These are phyloP conservation scores for Hibiscus tridactylites DNA, from an alignment of 345 rosid genomes.

Conservation along the genomic window DNA sequence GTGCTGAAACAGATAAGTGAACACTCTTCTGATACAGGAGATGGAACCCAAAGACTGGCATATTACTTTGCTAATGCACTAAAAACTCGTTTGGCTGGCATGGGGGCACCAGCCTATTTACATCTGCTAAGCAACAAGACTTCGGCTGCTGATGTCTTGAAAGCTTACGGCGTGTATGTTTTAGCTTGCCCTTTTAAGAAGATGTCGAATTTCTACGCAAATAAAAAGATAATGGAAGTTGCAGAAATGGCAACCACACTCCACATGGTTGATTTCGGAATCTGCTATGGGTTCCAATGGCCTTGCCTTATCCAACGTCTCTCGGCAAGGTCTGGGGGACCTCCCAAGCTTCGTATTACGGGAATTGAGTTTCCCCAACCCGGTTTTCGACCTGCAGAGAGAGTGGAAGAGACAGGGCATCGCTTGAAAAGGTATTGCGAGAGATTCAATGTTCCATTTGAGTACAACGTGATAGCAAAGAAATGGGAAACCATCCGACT, in stretches of 20 bases:
- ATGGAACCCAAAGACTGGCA: constrained; percentile 30
- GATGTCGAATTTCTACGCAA: constrained; percentile 32
- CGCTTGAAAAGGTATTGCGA: constrained; percentile 34
- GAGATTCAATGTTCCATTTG: constrained; percentile 43
- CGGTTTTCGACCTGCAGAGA: constrained; percentile 45
- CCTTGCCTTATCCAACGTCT: constrained; percentile 47
- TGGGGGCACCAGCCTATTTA: constrained; percentile 5
- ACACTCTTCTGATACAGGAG: constrained; percentile 29
- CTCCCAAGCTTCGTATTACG: constrained; percentile 47
- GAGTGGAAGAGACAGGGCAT: constrained; percentile 44
- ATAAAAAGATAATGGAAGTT: constrained; percentile 27
- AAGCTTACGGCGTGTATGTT: constrained; percentile 10
- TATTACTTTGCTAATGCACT: constrained; percentile 37
- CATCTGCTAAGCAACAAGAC: constrained; percentile 4
- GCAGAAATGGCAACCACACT: constrained; percentile 27
- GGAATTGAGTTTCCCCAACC: constrained; percentile 51
- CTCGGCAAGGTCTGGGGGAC: constrained; percentile 39
- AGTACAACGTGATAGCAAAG: constrained; percentile 41
- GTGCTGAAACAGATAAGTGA: constrained; percentile 29
- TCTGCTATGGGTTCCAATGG: constrained; percentile 52
- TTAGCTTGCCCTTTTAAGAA: constrained; percentile 19
- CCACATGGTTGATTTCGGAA: constrained; percentile 53
- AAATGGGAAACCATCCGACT: constrained; percentile 47
- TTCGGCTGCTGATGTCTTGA: constrained; percentile 19
- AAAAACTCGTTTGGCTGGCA: constrained; percentile 27